Base-by-base conservation (phyloP, 2,329 filamentous ascomycete species). In the Zasmidium angulare region DNA sequence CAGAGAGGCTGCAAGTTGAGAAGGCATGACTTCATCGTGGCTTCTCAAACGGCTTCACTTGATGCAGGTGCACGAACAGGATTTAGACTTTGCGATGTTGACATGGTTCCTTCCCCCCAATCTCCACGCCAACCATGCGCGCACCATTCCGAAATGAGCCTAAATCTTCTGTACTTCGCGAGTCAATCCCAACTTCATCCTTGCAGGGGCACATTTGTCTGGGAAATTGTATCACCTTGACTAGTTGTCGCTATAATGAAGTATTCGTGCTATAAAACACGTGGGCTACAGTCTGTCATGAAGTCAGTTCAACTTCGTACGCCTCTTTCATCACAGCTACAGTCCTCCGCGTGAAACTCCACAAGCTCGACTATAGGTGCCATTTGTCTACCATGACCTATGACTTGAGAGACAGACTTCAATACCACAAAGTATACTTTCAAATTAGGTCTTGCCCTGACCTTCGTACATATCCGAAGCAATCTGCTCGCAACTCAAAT, bases 401-500 rank as follows among this genome's bases (percentile, higher is more conserved):
- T 17, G 3, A 17, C 36, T 17, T 17, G n/a, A 43, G 7, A 43
- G 36, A 17, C 7, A 43, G 36, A 17, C n/a, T 43, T 43, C 36
- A 19, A 43, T 43, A 43, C n/a, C 36, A 43, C 36, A 43, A 43
- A n/a, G n/a, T n/a, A n/a, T n/a, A n/a, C n/a, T n/a, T n/a, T n/a
- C n/a, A n/a, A n/a, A n/a, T n/a, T n/a, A n/a, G n/a, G n/a, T n/a
- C n/a, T n/a, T n/a, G n/a, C n/a, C n/a, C n/a, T n/a, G n/a, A n/a
- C n/a, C n/a, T n/a, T n/a, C n/a, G n/a, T n/a, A n/a, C n/a, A n/a
- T n/a, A n/a, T n/a, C n/a, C n/a, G n/a, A n/a, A n/a, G n/a, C n/a
- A n/a, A n/a, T n/a, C 36, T 43, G 14, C 4, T 43, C 14, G n/a
- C 36, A 36, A 36, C 7, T 36, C n/a, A 43, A 17, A 68, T 55